Evolutionary conservation across 202 grass and related monocot species (phyloP), one percentile per base, ranked within the genome.

Genomic region (Elaeis oleifera): DNA sequence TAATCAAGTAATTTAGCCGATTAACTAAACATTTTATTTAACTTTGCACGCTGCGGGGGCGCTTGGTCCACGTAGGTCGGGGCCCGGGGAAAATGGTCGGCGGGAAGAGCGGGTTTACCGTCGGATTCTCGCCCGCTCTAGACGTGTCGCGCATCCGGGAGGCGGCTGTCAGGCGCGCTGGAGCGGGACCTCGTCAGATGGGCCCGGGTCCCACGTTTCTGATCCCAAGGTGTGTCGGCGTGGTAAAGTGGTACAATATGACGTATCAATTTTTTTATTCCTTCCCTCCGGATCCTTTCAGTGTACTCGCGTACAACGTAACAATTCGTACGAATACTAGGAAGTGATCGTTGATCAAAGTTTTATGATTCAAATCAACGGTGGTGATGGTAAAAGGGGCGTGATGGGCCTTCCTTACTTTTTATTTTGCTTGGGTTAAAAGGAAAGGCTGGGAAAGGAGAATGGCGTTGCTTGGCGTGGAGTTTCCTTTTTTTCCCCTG

Each of bases 201-300:
- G 65, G 70, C 29, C 79, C 51, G 3, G 56, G 56, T 17, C 55
- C 56, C 70, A 74, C 50, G 32, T 36, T 70, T 69, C 79, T 48
- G 73, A 95, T 95, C 89, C 84, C 85, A n/a, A 95, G 65, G 79
- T 60, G 67, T 81, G 89, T 85, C 81, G 67, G 71, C 75, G 65
- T 82, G 28, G 81, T 29, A 4, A 32, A 44, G 53, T 1, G 80
- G 72, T 67, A 70, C 23, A 53, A 76, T 67, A 11, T n/a, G 32
- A 36, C 25, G 44, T 21, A 20, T 11, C 36, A 49, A 39, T 18
- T 58, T 50, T 51, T 51, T 31, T 60, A 20, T 44, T 44, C 36
- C 2, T 44, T 44, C 14, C 36, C 9, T 13, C 36, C 1, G 36
- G 36, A 44, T 14, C 8, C 36, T 9, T 14, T 44, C 9, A 0